These are phyloP conservation scores for Picochlorum sp. DNA, from an alignment of 139 green algal species.

Conservation along the genomic window DNA sequence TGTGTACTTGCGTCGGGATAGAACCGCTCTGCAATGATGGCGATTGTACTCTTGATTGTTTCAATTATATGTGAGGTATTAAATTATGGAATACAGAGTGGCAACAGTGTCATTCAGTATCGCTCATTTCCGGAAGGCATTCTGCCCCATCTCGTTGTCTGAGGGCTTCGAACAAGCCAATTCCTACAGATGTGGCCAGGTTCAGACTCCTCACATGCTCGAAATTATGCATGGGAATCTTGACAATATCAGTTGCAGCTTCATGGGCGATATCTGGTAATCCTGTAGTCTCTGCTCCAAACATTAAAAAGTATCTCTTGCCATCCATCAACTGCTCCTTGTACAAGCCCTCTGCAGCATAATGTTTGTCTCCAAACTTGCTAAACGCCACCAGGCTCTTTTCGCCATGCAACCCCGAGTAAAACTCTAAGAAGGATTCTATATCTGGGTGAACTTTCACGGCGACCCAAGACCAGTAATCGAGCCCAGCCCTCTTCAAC, in stretches of 20 bases:
- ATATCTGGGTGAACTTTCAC: constrained; percentile 66
- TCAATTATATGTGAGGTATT: neutral
- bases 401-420: constrained; percentile 22
- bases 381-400: constrained; percentile 65
- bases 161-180: constrained; percentile 83
- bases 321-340: constrained; percentile 8
- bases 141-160: constrained; percentile 64
- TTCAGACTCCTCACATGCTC: constrained; percentile 81
- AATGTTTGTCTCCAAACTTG: constrained; percentile 54
- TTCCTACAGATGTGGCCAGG: constrained; percentile 58
- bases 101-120: too few relatives aligned
- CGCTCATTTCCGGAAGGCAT: constrained; percentile 10
- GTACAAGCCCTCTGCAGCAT: constrained; percentile 57
- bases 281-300: constrained; percentile 66
- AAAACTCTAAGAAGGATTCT: constrained; percentile 50
- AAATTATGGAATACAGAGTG: too few relatives aligned
- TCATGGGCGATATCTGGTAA: constrained; percentile 59
- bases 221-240: constrained; percentile 78
- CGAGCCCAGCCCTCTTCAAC: constrained; percentile 74
- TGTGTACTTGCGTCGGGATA: too few relatives aligned
- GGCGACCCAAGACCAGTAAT: constrained; percentile 76
- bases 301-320: constrained; percentile 41
- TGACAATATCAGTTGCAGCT: constrained; percentile 46
- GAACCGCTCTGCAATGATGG: too few relatives aligned
- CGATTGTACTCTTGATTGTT: too few relatives aligned